These are phyloP conservation scores for Cryphonectria japonica DNA, from an alignment of 2,329 filamentous ascomycete species.

Conservation along the genomic window DNA sequence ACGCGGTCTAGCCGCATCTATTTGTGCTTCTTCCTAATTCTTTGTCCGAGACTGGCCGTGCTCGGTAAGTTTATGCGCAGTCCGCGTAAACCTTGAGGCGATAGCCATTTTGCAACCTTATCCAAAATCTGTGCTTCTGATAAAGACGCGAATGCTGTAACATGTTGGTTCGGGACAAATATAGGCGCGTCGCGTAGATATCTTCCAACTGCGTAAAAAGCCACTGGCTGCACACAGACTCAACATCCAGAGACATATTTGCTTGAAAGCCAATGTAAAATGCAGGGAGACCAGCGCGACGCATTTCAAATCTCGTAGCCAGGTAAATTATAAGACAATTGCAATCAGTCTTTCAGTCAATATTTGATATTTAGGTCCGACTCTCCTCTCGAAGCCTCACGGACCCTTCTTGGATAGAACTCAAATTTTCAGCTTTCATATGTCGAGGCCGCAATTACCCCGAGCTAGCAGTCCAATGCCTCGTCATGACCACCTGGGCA, in stretches of 20 bases:
- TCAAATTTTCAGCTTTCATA: not conserved
- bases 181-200: not conserved
- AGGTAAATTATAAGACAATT: not conserved
- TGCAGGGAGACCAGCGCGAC: too few relatives aligned
- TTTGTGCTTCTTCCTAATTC: not conserved
- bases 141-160: not conserved
- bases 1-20: not conserved
- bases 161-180: not conserved
- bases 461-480: too few relatives aligned
- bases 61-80: too few relatives aligned
- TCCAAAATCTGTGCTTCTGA: too few relatives aligned
- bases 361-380: not conserved
- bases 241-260: not conserved
- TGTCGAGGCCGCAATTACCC: not conserved
- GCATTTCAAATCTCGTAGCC: not conserved
- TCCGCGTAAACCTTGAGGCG: too few relatives aligned
- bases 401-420: not conserved
- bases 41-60: too few relatives aligned
- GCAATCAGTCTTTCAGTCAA: not conserved
- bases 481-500: too few relatives aligned
- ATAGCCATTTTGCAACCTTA: not conserved
- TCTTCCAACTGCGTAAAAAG: too few relatives aligned
- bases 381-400: not conserved
- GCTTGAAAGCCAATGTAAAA: not conserved
- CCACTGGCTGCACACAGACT: not conserved